Evolutionary conservation across 2,329 filamentous ascomycete genomes (phyloP).

Genomic region (Ascochyta lentis): DNA sequence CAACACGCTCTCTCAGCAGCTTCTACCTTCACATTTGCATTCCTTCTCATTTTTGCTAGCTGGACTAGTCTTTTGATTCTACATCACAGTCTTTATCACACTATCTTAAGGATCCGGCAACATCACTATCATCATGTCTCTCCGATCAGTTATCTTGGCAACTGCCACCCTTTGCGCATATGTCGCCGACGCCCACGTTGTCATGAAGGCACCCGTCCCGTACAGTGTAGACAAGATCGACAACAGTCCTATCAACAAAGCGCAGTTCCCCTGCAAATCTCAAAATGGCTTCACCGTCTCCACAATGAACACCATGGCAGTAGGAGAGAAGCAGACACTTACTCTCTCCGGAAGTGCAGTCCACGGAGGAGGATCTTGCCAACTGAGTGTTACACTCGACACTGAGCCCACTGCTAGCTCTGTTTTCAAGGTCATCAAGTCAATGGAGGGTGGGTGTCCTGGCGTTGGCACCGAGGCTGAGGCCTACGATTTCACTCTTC

Average conservation of each 20-base stretch:
- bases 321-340: too few species aligned
- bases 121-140: constrained; percentile 53
- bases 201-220: too few species aligned
- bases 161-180: constrained; percentile 13
- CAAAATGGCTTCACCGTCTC: constrained; percentile 37
- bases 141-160: constrained; percentile 62
- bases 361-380: too few species aligned
- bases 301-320: constrained; percentile 58
- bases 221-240: constrained; percentile 60
- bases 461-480: too few species aligned
- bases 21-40: constrained; percentile 22
- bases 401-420: too few species aligned
- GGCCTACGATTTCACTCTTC: too few species aligned
- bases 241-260: constrained; percentile 68
- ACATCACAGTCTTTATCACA: constrained; percentile 23
- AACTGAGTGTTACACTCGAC: too few species aligned
- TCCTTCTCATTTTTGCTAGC: constrained; percentile 16
- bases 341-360: too few species aligned
- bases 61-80: constrained; percentile 16
- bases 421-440: constrained; percentile 93
- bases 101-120: constrained; percentile 23
- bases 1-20: constrained; percentile 27
- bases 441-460: constrained; percentile 83
- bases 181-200: too few species aligned
- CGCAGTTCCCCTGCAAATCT: constrained; percentile 76